These are phyloP conservation scores for Cladosporium sp. DNA, from an alignment of 2,329 filamentous ascomycete species.

Conservation along the genomic window DNA sequence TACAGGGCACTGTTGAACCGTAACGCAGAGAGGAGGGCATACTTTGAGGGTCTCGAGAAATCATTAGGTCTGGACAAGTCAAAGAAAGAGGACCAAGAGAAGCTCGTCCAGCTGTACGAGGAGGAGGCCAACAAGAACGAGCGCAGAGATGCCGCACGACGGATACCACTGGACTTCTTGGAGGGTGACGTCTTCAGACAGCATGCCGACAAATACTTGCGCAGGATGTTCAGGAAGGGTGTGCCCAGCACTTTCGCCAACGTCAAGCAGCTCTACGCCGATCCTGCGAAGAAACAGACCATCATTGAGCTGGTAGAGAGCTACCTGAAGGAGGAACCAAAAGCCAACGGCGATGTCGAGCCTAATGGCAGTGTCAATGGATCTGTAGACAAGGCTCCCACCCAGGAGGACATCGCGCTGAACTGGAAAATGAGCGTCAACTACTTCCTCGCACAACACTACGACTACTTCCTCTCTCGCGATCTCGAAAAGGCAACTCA, in stretches of 20 bases:
- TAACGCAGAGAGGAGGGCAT: conserved; percentile 80
- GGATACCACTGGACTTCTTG: conserved; percentile 86
- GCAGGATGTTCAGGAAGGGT: conserved; percentile 82
- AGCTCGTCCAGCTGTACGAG: conserved; percentile 72
- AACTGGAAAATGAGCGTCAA: conserved; percentile 72
- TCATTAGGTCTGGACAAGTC: conserved; percentile 60
- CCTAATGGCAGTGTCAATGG: conserved; percentile 34
- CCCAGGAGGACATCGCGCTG: conserved; percentile 45
- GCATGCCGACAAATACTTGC: conserved; percentile 74
- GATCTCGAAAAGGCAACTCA: conserved; percentile 76
- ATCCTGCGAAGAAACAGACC: conserved; percentile 70
- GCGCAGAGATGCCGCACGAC: conserved; percentile 76
- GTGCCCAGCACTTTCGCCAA: conserved; percentile 96
- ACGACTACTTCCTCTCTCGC: conserved; percentile 86
- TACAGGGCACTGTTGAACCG: conserved; percentile 78
- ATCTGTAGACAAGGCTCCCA: conserved; percentile 43
- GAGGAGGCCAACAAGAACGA: conserved; percentile 77
- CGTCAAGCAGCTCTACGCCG: conserved; percentile 84
- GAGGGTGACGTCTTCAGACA: conserved; percentile 74
- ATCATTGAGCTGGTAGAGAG: conserved; percentile 73
- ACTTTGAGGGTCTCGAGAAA: conserved; percentile 75
- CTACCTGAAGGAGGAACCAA: conserved; percentile 54
- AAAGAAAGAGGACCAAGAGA: conserved; percentile 62
- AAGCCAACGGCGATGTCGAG: conserved; percentile 25
- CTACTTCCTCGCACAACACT: conserved; percentile 95